Percentiles rank a stretch among this genome's conserved stretches.
These are phyloP conservation scores for Plasmodium malariae DNA, from an alignment of 169 alveolate genomes.

Conservation along the genomic window DNA sequence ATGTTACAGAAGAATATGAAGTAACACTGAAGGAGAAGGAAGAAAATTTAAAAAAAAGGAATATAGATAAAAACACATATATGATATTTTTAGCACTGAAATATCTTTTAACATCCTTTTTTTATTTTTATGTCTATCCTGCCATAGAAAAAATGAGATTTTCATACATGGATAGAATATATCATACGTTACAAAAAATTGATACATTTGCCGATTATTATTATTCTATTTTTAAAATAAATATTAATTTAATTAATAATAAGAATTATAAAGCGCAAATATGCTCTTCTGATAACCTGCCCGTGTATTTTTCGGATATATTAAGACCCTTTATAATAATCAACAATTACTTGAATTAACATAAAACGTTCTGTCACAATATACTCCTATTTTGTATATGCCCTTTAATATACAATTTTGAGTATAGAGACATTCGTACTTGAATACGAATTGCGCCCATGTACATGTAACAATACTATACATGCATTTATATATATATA, in stretches of 20 bases:
- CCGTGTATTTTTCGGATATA: slow-evolving; percentile 56
- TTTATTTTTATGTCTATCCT: slow-evolving; percentile 29
- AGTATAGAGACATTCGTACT: too few species aligned
- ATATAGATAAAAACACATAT: slow-evolving; percentile 27
- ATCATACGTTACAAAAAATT: slow-evolving; percentile 9
- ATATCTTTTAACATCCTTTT: slow-evolving; percentile 34
- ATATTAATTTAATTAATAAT: slow-evolving; percentile 40
- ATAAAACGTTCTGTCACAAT: neutral
- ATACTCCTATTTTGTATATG: neutral
- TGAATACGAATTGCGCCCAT: neutral
- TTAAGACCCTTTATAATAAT: slow-evolving; percentile 72
- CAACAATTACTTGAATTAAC: slow-evolving; percentile 35
- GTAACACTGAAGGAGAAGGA: slow-evolving; percentile 6
- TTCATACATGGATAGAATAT: slow-evolving; percentile 9
- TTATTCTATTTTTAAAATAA: slow-evolving; percentile 52
- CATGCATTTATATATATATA: neutral
- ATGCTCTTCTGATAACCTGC: slow-evolving; percentile 45
- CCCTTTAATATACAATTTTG: too few species aligned
- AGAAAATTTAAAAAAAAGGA: slow-evolving; percentile 21
- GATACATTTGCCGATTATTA: slow-evolving; percentile 49
- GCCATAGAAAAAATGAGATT: neutral
- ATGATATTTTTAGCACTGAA: slow-evolving; percentile 38
- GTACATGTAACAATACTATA: neutral
- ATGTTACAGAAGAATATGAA: slow-evolving; percentile 28
- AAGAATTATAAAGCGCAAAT: slow-evolving; percentile 47